These are phyloP conservation scores for Arthrobotrys musiformis DNA, from an alignment of 2,329 filamentous ascomycete species.

Conservation along the genomic window DNA sequence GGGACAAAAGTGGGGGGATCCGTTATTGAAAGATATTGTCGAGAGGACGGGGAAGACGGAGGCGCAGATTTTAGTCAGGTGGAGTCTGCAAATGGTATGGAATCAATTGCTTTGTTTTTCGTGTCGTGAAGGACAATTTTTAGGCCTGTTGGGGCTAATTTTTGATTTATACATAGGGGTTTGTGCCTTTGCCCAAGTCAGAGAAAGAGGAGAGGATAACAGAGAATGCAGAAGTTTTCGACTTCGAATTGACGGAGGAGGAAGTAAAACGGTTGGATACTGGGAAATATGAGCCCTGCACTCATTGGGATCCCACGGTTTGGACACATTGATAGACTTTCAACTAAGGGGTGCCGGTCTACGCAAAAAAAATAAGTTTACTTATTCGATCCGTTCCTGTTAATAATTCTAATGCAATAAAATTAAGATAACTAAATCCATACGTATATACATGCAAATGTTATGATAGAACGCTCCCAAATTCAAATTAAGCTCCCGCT, in stretches of 20 bases:
- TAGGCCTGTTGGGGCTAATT: too few relatives aligned
- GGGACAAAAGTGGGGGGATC: conserved; percentile 77
- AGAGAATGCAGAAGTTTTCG: conserved; percentile 71
- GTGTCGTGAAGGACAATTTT: background rate
- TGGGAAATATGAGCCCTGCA: conserved; percentile 68
- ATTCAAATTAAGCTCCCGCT: background rate
- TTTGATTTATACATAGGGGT: conserved; percentile 65
- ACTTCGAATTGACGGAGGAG: conserved; percentile 69
- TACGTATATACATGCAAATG: background rate
- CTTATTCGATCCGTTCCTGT: too few relatives aligned
- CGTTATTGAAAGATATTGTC: conserved; percentile 72
- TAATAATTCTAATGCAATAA: too few relatives aligned
- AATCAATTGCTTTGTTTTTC: background rate
- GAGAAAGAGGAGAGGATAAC: conserved; percentile 74
- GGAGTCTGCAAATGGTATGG: conserved; percentile 76
- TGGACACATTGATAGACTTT: conserved; percentile 36
- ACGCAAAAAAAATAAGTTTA: too few relatives aligned
- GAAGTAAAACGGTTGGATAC: conserved; percentile 68
- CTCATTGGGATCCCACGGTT: conserved; percentile 68
- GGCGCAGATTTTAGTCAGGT: conserved; percentile 82
- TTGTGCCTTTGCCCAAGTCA: conserved; percentile 78
- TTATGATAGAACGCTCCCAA: background rate
- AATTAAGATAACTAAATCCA: background rate
- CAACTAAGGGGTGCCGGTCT: too few relatives aligned
- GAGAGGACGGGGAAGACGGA: conserved; percentile 78